Conservation (phyloP, 345 rosid species). For the Gossypium raimondii region DNA sequence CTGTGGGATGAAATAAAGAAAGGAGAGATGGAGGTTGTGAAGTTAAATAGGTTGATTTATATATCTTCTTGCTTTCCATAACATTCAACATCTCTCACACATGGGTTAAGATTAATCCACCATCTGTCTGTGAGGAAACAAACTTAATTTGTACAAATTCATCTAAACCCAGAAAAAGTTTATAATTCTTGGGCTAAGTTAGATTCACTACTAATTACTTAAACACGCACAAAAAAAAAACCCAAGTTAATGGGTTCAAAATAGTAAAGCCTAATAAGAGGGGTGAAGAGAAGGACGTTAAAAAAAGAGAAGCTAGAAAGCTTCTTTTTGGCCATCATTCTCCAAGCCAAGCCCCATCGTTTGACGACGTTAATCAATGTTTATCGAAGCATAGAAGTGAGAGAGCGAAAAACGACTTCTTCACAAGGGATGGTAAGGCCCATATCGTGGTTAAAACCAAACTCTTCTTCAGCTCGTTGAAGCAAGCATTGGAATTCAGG, state of each 20-base stretch:
- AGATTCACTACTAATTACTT: constrained; percentile 27
- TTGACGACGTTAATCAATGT: not conserved
- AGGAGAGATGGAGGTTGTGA: not conserved
- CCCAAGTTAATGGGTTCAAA: constrained; percentile 25
- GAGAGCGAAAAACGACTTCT: constrained; percentile 78
- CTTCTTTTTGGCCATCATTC: constrained; percentile 45
- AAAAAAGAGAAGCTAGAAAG: constrained; percentile 28
- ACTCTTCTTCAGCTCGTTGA: constrained; percentile 87
- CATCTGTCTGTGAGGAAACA: constrained; percentile 51
- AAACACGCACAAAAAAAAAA: constrained; percentile 21
- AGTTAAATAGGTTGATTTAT: not conserved
- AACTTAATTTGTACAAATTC: constrained; percentile 32
- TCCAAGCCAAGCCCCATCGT: constrained; percentile 14
- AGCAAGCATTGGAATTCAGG: constrained; percentile 81
- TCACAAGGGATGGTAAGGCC: constrained; percentile 96
- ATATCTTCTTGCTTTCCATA: constrained; percentile 16
- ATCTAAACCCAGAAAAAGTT: constrained; percentile 33
- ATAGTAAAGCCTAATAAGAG: not conserved
- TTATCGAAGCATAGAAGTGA: constrained; percentile 76
- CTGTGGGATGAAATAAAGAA: not conserved
- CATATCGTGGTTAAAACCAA: constrained; percentile 85
- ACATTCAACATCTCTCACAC: constrained; percentile 50
- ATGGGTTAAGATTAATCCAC: not conserved
- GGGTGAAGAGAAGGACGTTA: constrained; percentile 31
- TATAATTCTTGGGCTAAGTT: constrained; percentile 29